Evolutionary conservation across 139 green algal genomes (phyloP), one percentile per base, ranked within the genome.

Genomic region (Picochlorum sp.): DNA sequence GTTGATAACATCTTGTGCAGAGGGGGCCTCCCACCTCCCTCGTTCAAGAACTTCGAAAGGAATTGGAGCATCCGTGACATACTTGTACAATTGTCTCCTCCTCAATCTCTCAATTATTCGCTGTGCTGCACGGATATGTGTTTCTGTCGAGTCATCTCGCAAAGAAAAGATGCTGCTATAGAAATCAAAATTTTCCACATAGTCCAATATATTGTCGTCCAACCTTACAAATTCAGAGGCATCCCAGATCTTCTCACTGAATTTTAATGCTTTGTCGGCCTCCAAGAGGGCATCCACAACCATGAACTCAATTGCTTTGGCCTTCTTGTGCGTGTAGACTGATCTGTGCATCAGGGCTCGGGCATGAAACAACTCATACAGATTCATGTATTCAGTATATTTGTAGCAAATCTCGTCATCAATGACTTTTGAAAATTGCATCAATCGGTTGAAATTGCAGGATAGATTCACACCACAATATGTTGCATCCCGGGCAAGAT

Each of bases 271-370:
- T 14, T 66, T 59, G 45, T 92, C 80, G 0, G 87, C 88, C 23
- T 75, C 75, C 30, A 85, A 13, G 24, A 96, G 72, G 15, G 86
- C 86, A 49, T 96, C 89, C 32, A 86, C 78, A 24, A 93, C 67
- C 87, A 96, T 94, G 66, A 86, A 88, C 80, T 95, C 88, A 26
- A 90, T 76, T 11, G 79, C 74, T 58, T 83, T 85, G 41, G 81
- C 79, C 61, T 88, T 90, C 63, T 78, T 83, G 75, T 95, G 85
- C 18, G 80, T 91, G 79, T 92, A 95, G 0, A 96, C 79, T 2
- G 66, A 56, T 10, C 79, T 74, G 69, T 95, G 85, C 86, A 94
- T 86, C 34, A 63, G 62, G 4, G 73, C 74, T 0, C 89, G 71
- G 1, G 75, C 66, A 44, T 85, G 65, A 68, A 90, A 96, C 7